phyloP scores from a whole-genome alignment of 78 protist species.

The Chrysochromulina tobinii region DNA sequence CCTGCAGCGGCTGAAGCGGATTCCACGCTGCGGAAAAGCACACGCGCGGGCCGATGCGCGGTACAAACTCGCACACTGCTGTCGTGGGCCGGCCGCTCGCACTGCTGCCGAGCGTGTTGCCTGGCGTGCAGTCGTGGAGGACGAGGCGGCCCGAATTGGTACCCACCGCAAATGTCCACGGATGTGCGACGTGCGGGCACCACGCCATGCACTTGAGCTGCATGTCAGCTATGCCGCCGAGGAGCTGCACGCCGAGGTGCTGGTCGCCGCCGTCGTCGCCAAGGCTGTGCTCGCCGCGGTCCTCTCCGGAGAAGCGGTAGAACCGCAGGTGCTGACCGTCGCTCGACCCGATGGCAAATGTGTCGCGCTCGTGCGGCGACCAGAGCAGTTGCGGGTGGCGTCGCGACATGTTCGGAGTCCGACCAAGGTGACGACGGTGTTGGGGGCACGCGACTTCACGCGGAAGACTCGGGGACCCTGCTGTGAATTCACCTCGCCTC shows the following conservation, averaged over 20 bases:
- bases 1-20: background rate
- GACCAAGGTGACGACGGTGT: too few relatives aligned
- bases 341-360: background rate
- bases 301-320: background rate
- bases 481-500: too few relatives aligned
- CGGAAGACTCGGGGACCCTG: too few relatives aligned
- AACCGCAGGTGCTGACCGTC: background rate
- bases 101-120: background rate
- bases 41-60: background rate
- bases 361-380: background rate
- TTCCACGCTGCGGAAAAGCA: slow-evolving; percentile 15
- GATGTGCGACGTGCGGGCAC: background rate
- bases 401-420: too few relatives aligned
- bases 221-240: background rate
- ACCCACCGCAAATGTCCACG: background rate
- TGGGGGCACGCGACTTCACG: too few relatives aligned
- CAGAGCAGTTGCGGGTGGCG: background rate
- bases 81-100: background rate
- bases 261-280: background rate
- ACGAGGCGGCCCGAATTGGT: background rate
- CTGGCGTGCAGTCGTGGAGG: slow-evolving; percentile 16
- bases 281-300: background rate
- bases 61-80: background rate
- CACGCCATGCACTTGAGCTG: background rate
- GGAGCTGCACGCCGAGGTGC: background rate